phyloP scores from a whole-genome alignment of 1,284 basidiomycete species.

The Apiotrichum sp. region DNA sequence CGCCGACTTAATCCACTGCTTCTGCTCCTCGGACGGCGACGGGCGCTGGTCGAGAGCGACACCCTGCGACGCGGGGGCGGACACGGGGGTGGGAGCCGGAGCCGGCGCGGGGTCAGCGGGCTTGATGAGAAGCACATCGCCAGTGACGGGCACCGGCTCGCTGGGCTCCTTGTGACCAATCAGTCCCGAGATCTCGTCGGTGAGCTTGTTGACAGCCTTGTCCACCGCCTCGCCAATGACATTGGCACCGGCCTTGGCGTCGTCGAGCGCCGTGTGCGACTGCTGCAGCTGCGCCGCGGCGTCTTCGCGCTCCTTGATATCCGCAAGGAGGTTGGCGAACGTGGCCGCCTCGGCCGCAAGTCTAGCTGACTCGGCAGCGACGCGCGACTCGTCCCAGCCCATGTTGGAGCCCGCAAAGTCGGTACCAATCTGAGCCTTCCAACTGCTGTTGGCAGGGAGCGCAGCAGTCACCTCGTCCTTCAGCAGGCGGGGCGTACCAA shows the following conservation, averaged over 20 bases:
- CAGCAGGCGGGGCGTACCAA: slow-evolving; percentile 74
- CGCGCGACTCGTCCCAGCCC: slow-evolving; percentile 36
- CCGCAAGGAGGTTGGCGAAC: slow-evolving; percentile 26
- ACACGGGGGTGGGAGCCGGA: not conserved
- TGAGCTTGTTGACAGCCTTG: not conserved
- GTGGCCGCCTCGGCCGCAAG: slow-evolving; percentile 40
- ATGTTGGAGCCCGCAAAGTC: slow-evolving; percentile 27
- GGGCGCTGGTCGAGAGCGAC: not conserved
- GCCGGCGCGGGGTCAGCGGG: slow-evolving; percentile 30
- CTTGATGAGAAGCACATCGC: too few relatives aligned
- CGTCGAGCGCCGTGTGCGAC: not conserved
- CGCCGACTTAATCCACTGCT: slow-evolving; percentile 1
- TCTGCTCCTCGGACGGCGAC: not conserved
- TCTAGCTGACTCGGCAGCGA: slow-evolving; percentile 44
- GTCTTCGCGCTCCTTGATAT: slow-evolving; percentile 6
- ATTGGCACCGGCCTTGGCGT: not conserved
- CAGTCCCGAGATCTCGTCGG: not conserved
- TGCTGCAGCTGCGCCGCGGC: not conserved
- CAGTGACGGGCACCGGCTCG: not conserved
- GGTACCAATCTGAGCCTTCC: slow-evolving; percentile 60
- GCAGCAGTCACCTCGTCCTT: slow-evolving; percentile 74
- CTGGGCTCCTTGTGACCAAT: slow-evolving; percentile 52
- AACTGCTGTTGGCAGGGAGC: slow-evolving; percentile 49
- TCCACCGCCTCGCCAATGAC: not conserved
- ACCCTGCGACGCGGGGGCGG: not conserved